Evolutionary conservation across 2,329 filamentous ascomycete genomes (phyloP), one percentile per base, ranked within the genome.

Genomic region (Beauveria caledonica): DNA sequence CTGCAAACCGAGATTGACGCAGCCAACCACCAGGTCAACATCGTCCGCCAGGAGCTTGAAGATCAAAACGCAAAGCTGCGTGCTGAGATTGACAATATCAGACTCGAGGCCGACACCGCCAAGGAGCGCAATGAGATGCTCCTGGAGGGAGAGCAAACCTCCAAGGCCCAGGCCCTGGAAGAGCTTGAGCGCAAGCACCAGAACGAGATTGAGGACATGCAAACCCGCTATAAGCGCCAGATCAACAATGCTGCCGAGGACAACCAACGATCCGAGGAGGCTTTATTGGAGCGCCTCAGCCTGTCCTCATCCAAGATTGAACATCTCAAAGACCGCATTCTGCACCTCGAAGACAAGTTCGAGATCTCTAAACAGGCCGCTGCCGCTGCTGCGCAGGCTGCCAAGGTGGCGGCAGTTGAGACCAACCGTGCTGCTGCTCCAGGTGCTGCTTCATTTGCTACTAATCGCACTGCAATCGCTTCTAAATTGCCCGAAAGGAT

Each of bases 281-380:
- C 92, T 70, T 83, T 95, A 48, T 82, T 88, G 52, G 91, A 97
- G 69, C 86, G 89, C 27, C 82, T 97, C 60, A 86, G 84, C 64
- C 81, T 97, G 60, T 90, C 91, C 0, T 85, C 92, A 9, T 90
- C 91, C 60, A 96, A 93, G 79, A 85, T 88, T 4, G 86, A 92
- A 66, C 89, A 95, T 71, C 83, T 95, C 23, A 88, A 95, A 71
- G 92, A 97, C 67, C 90, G 90, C 67, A 84, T 97, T 27, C 75
- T 82, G 5, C 89, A 95, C 67, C 80, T 97, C 1, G 91, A 97
- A 71, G 92, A 97, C 72, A 93, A 92, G 73, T 82, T 99, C 17
- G 88, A 95, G 67, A 89, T 97, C 66, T 88, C 93, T 25, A 92
- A 92, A 71, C 86, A 92, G 69, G 92, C 92, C 36, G 92, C 92